These are phyloP conservation scores for Rhododendron henanense DNA, from an alignment of 148 eudicot species.

Conservation along the genomic window DNA sequence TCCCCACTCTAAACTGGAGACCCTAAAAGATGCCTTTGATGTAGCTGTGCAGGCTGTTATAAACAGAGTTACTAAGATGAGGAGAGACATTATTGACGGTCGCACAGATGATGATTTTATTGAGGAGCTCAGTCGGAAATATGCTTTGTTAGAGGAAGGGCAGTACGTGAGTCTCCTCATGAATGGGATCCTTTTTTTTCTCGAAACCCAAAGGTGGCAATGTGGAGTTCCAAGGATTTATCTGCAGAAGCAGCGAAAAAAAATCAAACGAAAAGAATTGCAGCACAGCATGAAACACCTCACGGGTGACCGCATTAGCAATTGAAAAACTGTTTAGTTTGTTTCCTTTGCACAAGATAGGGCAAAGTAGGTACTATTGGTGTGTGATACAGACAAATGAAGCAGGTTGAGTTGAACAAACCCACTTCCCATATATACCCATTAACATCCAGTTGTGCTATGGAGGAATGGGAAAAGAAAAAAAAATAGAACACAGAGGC, in stretches of 20 bases:
- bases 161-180: slow-evolving; percentile 47
- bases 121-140: slow-evolving; percentile 90
- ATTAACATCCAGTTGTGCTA: too few species aligned
- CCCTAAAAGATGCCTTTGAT: slow-evolving; percentile 82
- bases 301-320: background rate
- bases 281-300: background rate
- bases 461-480: too few species aligned
- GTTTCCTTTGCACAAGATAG: too few species aligned
- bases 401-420: too few species aligned
- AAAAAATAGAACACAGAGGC: too few species aligned
- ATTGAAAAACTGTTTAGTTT: too few species aligned
- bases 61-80: slow-evolving; percentile 65
- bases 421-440: too few species aligned
- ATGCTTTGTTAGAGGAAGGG: slow-evolving; percentile 67
- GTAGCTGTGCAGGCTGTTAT: slow-evolving; percentile 77
- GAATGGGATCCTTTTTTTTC: slow-evolving; percentile 92
- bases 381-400: too few species aligned
- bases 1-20: slow-evolving; percentile 82
- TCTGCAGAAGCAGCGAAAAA: slow-evolving; percentile 61
- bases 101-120: slow-evolving; percentile 53
- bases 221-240: slow-evolving; percentile 29
- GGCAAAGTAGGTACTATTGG: too few species aligned
- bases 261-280: too few species aligned
- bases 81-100: slow-evolving; percentile 67
- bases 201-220: slow-evolving; percentile 65